Evolutionary conservation across 192 early-diverging fungal species (phyloP).

Genomic region (Coemansia sp.): DNA sequence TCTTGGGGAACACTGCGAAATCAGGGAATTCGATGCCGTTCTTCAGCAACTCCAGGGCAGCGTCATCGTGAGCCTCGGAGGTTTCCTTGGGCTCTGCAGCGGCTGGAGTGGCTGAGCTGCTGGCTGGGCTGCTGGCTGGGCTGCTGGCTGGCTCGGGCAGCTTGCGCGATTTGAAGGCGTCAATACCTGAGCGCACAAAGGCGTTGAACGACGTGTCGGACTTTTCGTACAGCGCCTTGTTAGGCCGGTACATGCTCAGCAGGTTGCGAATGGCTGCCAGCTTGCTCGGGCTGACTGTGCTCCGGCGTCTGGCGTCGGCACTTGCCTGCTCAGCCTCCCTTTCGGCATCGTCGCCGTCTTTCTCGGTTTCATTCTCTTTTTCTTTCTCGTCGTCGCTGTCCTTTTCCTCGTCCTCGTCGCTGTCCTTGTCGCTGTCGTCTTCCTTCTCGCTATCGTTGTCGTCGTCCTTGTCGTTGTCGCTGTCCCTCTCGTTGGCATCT

Average conservation of each 20-base stretch:
- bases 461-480: neutral
- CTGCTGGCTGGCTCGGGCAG: neutral
- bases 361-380: neutral
- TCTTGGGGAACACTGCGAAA: conserved; percentile 27
- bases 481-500: neutral
- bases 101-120: neutral
- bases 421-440: no score
- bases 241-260: neutral
- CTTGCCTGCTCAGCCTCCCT: neutral
- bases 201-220: neutral
- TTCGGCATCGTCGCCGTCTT: neutral
- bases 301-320: no score
- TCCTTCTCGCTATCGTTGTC: conserved; percentile 2
- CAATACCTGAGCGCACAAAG: conserved; percentile 1
- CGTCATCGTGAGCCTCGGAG: neutral
- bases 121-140: no score
- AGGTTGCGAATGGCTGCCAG: neutral
- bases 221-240: neutral
- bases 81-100: neutral
- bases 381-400: conserved; percentile 1
- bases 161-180: conserved; percentile 6
- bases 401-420: neutral
- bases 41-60: conserved; percentile 11
- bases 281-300: neutral
- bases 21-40: conserved; percentile 21